A percentile compares a stretch with the other conserved stretches of the same genome.
Evolutionary conservation across 495 filamentous ascomycete species (phyloP).

Genomic region (Aspergillus leporis): DNA sequence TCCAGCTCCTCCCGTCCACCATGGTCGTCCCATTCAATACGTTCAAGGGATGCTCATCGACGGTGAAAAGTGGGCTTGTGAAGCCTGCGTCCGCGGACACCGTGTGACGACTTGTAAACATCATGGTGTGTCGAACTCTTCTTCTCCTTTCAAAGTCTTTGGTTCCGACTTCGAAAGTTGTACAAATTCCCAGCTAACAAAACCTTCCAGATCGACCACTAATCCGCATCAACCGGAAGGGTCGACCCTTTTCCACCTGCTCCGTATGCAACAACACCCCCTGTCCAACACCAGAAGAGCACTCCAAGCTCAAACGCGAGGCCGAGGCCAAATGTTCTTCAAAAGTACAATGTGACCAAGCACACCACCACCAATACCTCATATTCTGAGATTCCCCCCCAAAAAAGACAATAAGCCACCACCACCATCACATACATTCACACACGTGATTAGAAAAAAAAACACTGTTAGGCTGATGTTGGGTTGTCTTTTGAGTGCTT

Average conservation of each 20-base stretch:
- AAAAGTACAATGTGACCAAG: slow-evolving; percentile 27
- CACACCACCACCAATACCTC: slow-evolving; percentile 7
- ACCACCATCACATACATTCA: slow-evolving; percentile 8
- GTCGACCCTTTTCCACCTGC: slow-evolving; percentile 95
- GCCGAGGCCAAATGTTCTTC: slow-evolving; percentile 65
- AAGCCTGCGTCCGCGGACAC: slow-evolving; percentile 90
- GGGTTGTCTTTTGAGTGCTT: slow-evolving; percentile 22
- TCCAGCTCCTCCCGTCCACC: neutral
- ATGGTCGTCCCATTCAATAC: neutral
- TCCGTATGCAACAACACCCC: slow-evolving; percentile 87
- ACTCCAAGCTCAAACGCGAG: slow-evolving; percentile 92
- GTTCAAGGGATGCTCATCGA: slow-evolving; percentile 70
- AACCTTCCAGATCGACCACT: slow-evolving; percentile 76
- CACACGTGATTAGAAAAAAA: slow-evolving; percentile 13
- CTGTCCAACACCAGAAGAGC: slow-evolving; percentile 85
- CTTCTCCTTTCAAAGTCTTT: slow-evolving; percentile 25
- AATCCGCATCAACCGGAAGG: slow-evolving; percentile 94
- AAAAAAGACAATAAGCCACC: slow-evolving; percentile 19
- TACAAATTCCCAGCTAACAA: no score
- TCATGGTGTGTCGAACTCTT: slow-evolving; percentile 37
- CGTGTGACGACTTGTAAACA: slow-evolving; percentile 65
- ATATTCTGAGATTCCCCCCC: neutral
- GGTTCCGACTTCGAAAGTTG: slow-evolving; percentile 25
- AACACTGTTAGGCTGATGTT: slow-evolving; percentile 33
- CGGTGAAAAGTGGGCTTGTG: slow-evolving; percentile 87